Evolutionary conservation across 2,329 filamentous ascomycete species (phyloP).

Genomic region (Ramularia endophylla): DNA sequence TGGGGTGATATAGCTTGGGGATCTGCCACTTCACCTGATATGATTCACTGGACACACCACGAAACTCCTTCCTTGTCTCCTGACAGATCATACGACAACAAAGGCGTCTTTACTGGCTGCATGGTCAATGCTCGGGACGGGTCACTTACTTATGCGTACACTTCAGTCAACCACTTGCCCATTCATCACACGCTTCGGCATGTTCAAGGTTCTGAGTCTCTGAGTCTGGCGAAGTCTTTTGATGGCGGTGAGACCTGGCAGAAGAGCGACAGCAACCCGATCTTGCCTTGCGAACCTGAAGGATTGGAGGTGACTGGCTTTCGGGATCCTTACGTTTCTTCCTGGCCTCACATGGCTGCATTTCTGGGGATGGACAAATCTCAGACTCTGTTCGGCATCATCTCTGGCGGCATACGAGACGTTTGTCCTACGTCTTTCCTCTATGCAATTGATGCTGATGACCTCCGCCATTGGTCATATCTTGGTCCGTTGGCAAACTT

Average conservation of each 20-base stretch:
- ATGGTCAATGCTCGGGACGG: slow-evolving; percentile 28
- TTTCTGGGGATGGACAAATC: slow-evolving; percentile 12
- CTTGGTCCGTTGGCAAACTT: slow-evolving; percentile 40
- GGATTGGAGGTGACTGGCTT: slow-evolving; percentile 36
- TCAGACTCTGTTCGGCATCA: slow-evolving; percentile 39
- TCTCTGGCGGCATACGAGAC: slow-evolving; percentile 43
- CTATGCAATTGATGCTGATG: slow-evolving; percentile 37
- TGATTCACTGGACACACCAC: slow-evolving; percentile 34
- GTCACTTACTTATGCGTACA: slow-evolving; percentile 36
- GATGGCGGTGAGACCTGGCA: slow-evolving; percentile 36
- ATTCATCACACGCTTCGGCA: slow-evolving; percentile 39
- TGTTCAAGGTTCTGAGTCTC: slow-evolving; percentile 31
- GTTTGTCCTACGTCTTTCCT: slow-evolving; percentile 43
- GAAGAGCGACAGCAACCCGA: slow-evolving; percentile 33
- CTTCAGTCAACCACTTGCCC: slow-evolving; percentile 35
- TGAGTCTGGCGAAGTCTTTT: slow-evolving; percentile 35
- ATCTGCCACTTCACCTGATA: slow-evolving; percentile 33
- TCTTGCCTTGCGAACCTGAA: slow-evolving; percentile 32
- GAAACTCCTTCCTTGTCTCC: slow-evolving; percentile 30
- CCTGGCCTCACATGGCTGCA: slow-evolving; percentile 26
- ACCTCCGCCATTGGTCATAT: slow-evolving; percentile 43
- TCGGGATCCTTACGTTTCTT: slow-evolving; percentile 37
- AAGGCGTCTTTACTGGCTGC: slow-evolving; percentile 41
- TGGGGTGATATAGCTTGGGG: slow-evolving; percentile 42
- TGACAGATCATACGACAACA: slow-evolving; percentile 32